Evolutionary conservation across 2,329 filamentous ascomycete species (phyloP), one percentile per base, ranked within the genome.

Genomic region (Scedosporium apiospermum): DNA sequence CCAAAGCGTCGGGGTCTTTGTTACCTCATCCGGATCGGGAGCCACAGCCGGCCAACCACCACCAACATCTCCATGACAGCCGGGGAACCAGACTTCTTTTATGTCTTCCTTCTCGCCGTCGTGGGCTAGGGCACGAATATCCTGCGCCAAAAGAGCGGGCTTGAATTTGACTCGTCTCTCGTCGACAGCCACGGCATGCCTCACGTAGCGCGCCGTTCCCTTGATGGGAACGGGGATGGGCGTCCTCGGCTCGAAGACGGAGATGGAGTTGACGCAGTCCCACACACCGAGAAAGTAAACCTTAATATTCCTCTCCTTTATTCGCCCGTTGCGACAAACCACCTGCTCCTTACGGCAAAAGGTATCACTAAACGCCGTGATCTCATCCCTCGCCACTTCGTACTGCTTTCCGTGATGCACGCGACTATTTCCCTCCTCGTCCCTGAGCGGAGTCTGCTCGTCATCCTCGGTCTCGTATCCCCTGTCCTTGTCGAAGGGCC

Each of bases 91-190:
- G 55, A 83, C 78, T 65, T 84, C 81, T 58, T 70, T 69, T 63
- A 81, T 72, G 61, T 79, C 75, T 34, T 79, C 77, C 1, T 70
- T 64, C 9, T 38, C 76, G 41, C 44, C 30, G 1, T 67, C 62
- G 16, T 69, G 63, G 1, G 70, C 55, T 1, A 64, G 64, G 23
- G 65, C 65, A 3, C 70, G 68, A 21, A 73, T 72, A 41, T 79
- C 77, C 62, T 78, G 76, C 0, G 74, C 71, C 3, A 82, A 71
- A 1, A 83, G 72, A 0, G 79, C 79, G 0, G 79, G 74, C 67
- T 81, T 82, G 73, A 83, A 84, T 68, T 84, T 83, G 63, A 81
- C 76, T 5, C 81, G 78, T 1, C 80, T 75, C 67, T 84, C 81
- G 64, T 83, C 79, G 12, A 82, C 74, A 4, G 79, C 76, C 2